Percentiles rank a stretch among this genome's conserved stretches.
phyloP scores from a whole-genome alignment of 371 early-diverging fungal species.

The Funneliformis caledonium region DNA sequence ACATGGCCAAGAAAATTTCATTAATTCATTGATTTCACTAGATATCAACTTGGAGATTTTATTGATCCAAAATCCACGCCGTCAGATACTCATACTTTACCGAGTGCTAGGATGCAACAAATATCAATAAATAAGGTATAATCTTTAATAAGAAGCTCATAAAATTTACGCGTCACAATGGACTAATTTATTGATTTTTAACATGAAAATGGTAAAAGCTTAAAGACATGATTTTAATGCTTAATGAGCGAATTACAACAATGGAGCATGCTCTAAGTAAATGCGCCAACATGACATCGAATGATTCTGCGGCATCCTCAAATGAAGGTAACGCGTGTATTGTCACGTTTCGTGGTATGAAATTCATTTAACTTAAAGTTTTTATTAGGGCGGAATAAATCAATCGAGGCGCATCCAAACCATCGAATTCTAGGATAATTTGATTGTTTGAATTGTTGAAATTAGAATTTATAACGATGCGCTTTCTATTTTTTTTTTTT shows the following conservation, averaged over 20 bases:
- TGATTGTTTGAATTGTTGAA: neutral
- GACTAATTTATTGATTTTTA: neutral
- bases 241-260: constrained; percentile 4
- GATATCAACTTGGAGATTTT: constrained; percentile 26
- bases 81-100: constrained; percentile 28
- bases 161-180: neutral
- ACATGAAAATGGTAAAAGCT: neutral
- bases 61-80: constrained; percentile 23
- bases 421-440: neutral
- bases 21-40: neutral
- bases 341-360: neutral
- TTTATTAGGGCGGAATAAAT: neutral
- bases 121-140: constrained; percentile 34
- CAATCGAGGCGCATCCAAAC: neutral
- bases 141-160: neutral
- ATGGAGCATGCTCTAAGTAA: neutral
- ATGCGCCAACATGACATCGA: neutral
- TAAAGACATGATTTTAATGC: constrained; percentile 6
- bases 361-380: neutral
- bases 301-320: neutral
- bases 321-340: neutral
- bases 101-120: constrained; percentile 31
- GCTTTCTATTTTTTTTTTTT: no score
- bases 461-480: neutral
- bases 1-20: neutral